Conservation (phyloP, 192 early-diverging fungal genomes). For the Obelidium mucronatum region DNA sequence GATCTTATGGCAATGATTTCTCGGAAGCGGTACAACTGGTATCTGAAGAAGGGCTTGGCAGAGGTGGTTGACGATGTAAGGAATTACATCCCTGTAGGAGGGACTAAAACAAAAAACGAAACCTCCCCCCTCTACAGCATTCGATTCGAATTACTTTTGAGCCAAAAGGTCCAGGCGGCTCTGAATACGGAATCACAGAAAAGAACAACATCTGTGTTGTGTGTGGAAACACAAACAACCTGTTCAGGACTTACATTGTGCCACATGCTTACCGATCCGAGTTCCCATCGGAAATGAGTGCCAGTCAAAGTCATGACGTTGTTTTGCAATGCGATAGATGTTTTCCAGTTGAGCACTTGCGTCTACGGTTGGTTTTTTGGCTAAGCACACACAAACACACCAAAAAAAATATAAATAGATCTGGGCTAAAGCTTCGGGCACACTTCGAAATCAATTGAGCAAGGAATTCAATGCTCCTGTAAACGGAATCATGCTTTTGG, state of each 20-base stretch:
- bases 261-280: slow-evolving; percentile 4
- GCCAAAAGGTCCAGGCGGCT: slow-evolving; percentile 12
- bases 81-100: not conserved
- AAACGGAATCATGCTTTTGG: not conserved
- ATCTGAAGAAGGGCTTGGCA: slow-evolving; percentile 17
- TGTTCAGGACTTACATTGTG: slow-evolving; percentile 23
- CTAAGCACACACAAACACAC: too few species aligned
- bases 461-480: slow-evolving; percentile 14
- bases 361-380: too few species aligned
- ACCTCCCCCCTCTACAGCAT: not conserved
- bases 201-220: slow-evolving; percentile 11
- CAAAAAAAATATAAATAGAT: not conserved
- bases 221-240: not conserved
- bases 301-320: slow-evolving; percentile 7
- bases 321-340: slow-evolving; percentile 9
- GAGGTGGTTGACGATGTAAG: not conserved
- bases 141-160: slow-evolving; percentile 9
- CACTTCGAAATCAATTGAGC: not conserved
- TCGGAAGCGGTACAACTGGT: slow-evolving; percentile 5
- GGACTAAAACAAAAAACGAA: too few species aligned
- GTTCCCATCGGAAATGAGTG: not conserved
- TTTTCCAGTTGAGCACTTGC: slow-evolving; percentile 7
- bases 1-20: slow-evolving; percentile 26
- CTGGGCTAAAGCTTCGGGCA: slow-evolving; percentile 15
- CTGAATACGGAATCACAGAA: slow-evolving; percentile 17